Conservation (phyloP, 805 yeast species). For the Wickerhamiella vanderwaltii region DNA sequence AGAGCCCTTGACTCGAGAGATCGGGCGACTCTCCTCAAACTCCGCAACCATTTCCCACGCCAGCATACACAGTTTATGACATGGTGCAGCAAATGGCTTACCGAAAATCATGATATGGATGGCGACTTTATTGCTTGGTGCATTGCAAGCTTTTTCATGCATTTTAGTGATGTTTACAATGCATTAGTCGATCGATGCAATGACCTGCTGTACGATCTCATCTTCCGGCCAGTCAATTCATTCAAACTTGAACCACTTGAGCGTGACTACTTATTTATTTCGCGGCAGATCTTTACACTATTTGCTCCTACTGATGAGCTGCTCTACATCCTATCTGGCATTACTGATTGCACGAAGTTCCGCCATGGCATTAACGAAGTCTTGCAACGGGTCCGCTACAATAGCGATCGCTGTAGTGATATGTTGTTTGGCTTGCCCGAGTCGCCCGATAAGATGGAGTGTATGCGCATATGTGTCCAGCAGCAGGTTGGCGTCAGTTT, state of each 20-base stretch:
- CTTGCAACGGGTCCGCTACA: constrained; percentile 3
- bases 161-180: constrained; percentile 8
- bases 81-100: background rate
- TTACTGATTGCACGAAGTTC: background rate
- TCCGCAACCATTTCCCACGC: background rate
- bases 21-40: background rate
- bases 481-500: constrained; percentile 3
- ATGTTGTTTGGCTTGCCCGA: constrained; percentile 6
- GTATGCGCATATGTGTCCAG: background rate
- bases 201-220: constrained; percentile 1
- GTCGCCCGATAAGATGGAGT: background rate
- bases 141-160: constrained; percentile 2
- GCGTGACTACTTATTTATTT: background rate
- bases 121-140: constrained; percentile 3
- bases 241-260: background rate
- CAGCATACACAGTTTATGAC: constrained; percentile 1
- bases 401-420: constrained; percentile 1
- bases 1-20: background rate
- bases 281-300: background rate
- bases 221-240: background rate
- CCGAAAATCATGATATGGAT: background rate
- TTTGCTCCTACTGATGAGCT: constrained; percentile 4
- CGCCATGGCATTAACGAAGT: background rate
- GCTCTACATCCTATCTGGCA: background rate
- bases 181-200: constrained; percentile 1